phyloP scores from a whole-genome alignment of 2,329 filamentous ascomycete genomes.

The Trichoderma sp. region DNA sequence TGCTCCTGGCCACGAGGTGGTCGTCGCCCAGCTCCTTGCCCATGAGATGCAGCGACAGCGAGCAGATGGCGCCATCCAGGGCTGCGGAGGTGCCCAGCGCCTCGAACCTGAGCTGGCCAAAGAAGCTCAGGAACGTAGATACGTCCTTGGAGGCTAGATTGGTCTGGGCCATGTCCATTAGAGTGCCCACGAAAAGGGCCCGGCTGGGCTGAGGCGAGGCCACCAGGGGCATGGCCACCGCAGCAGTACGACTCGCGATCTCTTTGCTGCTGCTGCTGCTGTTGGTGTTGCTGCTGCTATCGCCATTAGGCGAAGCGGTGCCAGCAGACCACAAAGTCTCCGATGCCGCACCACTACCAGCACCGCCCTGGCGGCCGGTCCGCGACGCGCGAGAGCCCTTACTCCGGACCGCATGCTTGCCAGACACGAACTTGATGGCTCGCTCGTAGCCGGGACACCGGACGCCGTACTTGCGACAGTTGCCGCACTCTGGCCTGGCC shows the following conservation, averaged over 20 bases:
- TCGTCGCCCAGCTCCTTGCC: constrained; percentile 42
- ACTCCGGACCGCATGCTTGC: constrained; percentile 45
- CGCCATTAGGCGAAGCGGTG: background rate
- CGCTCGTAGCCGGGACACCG: constrained; percentile 46
- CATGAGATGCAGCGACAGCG: constrained; percentile 44
- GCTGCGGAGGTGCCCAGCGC: constrained; percentile 42
- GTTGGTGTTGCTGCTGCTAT: background rate
- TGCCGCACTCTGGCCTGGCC: constrained; percentile 44
- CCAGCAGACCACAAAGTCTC: constrained; percentile 28
- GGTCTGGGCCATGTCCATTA: constrained; percentile 36
- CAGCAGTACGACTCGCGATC: background rate
- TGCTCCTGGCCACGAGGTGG: constrained; percentile 40
- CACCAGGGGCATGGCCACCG: constrained; percentile 28
- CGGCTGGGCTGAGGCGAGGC: constrained; percentile 33
- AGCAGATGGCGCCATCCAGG: constrained; percentile 45
- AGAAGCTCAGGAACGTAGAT: constrained; percentile 34
- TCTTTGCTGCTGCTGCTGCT: background rate
- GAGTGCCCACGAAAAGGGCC: constrained; percentile 39
- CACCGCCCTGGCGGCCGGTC: constrained; percentile 14
- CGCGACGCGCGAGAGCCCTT: constrained; percentile 30
- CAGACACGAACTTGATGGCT: constrained; percentile 45
- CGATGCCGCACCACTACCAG: constrained; percentile 29
- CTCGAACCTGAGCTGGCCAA: constrained; percentile 36
- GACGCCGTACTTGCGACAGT: constrained; percentile 45
- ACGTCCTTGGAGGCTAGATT: constrained; percentile 32